Base-by-base conservation (phyloP, 139 green algal species). In the Marvania coccoides region DNA sequence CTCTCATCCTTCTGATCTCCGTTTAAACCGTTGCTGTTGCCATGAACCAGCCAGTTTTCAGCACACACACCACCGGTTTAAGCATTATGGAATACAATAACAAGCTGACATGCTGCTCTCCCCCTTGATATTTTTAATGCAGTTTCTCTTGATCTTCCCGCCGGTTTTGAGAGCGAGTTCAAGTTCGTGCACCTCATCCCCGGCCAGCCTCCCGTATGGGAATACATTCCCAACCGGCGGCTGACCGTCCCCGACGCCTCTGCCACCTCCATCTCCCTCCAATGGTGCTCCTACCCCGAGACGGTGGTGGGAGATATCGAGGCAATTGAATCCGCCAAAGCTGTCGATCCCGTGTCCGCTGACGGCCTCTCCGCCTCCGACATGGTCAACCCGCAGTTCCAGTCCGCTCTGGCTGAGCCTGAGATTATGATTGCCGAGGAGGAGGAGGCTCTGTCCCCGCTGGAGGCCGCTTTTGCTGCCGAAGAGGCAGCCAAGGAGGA, bases 101-200 rank as follows among this genome's bases (percentile, higher is more conserved):
- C n/a, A n/a, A n/a, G n/a, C n/a, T n/a, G n/a, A n/a, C n/a, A n/a
- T n/a, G 19, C 42, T 51, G 42, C 19, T 51, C 42, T 51, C 42
- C 19, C 42, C 42, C 19, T 51, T n/a, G n/a, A n/a, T n/a, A 19
- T 51, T 51, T 51, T 51, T 19, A 51, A 51, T 51, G 19, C 42
- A 51, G 13, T 45, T 54, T 13, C 14, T 19, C 15, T 64, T 4
- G 31, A 64, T 23, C 33, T 72, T 19, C 48, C 65, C 36, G 29
- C 48, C 46, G 63, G 46, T 7, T 5, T 45, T 13, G 14, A n/a
- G 6, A 8, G 35, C 6, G 65, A 72, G 38, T 72, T 42, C 15
- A 72, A 72, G 35, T 51, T 72, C 7, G 65, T 72, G 12, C 65
- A 72, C 28, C 15, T 64, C 13, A 46, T 65, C 7, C 0, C 24